A percentile compares a stretch with the other conserved stretches of the same genome.
Evolutionary conservation across 371 early-diverging fungal genomes (phyloP).

Genomic region (Syncephalastrum contaminatum): DNA sequence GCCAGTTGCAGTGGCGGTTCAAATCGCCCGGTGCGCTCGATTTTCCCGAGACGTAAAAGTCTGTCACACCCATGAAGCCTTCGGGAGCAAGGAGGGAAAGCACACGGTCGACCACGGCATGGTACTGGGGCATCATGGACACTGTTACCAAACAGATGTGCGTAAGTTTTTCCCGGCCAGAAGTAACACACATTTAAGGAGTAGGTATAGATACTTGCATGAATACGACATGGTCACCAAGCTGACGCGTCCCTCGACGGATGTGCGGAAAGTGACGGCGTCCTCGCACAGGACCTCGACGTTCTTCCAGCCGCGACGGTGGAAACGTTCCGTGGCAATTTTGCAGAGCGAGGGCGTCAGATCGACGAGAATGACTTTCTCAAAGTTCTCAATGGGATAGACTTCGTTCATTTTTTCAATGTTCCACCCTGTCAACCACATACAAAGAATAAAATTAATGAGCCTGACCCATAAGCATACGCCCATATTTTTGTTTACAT

Average conservation of each 20-base stretch:
- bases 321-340: slow-evolving; percentile 76
- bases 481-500: slow-evolving; percentile 8
- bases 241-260: slow-evolving; percentile 63
- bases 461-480: not conserved
- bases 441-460: not conserved
- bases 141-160: slow-evolving; percentile 29
- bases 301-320: slow-evolving; percentile 75
- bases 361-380: slow-evolving; percentile 80
- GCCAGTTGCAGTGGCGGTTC: slow-evolving; percentile 70
- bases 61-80: slow-evolving; percentile 78
- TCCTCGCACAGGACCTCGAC: slow-evolving; percentile 80
- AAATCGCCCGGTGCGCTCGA: slow-evolving; percentile 57
- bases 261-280: slow-evolving; percentile 70
- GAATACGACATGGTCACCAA: slow-evolving; percentile 86
- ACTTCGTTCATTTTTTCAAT: slow-evolving; percentile 80
- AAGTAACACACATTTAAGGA: not conserved
- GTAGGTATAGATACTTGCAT: slow-evolving; percentile 26
- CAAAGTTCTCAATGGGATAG: slow-evolving; percentile 75
- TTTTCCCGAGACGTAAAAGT: slow-evolving; percentile 75
- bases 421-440: slow-evolving; percentile 67
- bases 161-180: too few relatives aligned
- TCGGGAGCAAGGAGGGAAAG: slow-evolving; percentile 59
- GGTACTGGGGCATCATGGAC: slow-evolving; percentile 82
- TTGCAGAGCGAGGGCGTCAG: slow-evolving; percentile 81
- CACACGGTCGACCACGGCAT: slow-evolving; percentile 71